Percentiles rank a stretch among this genome's conserved stretches.
Conservation (phyloP, 2,329 filamentous ascomycete genomes). For the Paramyrothecium sp. region DNA sequence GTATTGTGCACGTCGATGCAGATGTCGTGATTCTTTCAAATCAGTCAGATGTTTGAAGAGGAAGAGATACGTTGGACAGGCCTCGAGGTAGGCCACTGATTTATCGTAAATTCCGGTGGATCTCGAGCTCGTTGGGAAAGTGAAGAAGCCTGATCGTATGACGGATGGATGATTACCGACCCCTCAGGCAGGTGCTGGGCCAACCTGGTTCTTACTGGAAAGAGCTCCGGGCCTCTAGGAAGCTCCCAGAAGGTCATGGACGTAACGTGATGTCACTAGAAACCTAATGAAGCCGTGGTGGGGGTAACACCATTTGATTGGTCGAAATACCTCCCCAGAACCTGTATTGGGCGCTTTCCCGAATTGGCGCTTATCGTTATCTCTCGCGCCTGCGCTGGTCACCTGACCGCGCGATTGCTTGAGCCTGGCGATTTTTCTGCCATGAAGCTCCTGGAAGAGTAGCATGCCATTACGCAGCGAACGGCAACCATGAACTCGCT, state of each 20-base stretch:
- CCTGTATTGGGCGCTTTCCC: background rate
- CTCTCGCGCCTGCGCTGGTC: slow-evolving; percentile 1
- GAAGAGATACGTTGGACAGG: background rate
- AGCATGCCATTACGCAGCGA: slow-evolving; percentile 15
- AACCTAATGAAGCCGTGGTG: slow-evolving; percentile 10
- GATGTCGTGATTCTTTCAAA: background rate
- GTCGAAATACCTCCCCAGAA: background rate
- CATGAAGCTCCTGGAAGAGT: background rate
- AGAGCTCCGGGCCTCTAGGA: slow-evolving; percentile 18
- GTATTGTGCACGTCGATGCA: background rate
- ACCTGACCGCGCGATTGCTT: slow-evolving; percentile 19
- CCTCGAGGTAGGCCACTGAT: background rate
- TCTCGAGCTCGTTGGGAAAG: background rate
- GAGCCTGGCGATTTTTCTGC: slow-evolving; percentile 12
- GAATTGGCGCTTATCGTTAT: background rate
- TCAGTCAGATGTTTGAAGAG: background rate
- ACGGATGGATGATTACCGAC: slow-evolving; percentile 16
- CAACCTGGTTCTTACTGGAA: slow-evolving; percentile 11
- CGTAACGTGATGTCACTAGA: slow-evolving; percentile 32
- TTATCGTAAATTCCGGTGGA: background rate
- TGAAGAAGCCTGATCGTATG: slow-evolving; percentile 7
- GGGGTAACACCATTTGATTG: slow-evolving; percentile 18
- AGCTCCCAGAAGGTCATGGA: slow-evolving; percentile 27
- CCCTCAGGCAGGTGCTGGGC: slow-evolving; percentile 8
- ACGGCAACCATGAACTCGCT: slow-evolving; percentile 35